Percentiles rank a stretch among this genome's conserved stretches.
phyloP scores from a whole-genome alignment of 805 yeast species.

The Nakazawaea molendinolei region DNA sequence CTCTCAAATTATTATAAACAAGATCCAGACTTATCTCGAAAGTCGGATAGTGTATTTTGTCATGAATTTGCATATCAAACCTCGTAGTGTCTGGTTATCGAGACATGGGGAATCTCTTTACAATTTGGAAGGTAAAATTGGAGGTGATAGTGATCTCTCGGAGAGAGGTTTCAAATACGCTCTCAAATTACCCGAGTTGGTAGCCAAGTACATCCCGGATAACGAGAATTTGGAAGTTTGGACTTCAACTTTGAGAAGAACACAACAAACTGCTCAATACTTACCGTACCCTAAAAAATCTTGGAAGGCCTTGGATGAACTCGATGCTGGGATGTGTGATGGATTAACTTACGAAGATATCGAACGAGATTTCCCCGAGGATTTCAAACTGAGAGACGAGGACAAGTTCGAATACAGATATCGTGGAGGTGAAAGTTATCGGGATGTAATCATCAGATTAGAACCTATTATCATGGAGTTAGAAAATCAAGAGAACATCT shows the following conservation, averaged over 20 bases:
- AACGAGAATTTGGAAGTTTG: conserved; percentile 76
- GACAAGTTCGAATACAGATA: conserved; percentile 94
- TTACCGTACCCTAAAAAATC: conserved; percentile 76
- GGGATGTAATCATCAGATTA: conserved; percentile 88
- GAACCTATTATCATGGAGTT: conserved; percentile 98
- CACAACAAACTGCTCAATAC: conserved; percentile 85
- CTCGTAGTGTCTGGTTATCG: conserved; percentile 87
- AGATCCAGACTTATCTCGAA: conserved; percentile 82
- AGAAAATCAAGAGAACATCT: conserved; percentile 92
- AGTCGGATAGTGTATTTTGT: conserved; percentile 91
- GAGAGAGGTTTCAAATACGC: conserved; percentile 85
- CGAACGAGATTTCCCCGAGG: conserved; percentile 80
- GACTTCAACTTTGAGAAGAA: conserved; percentile 89
- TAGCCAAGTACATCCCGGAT: conserved; percentile 55
- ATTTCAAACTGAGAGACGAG: conserved; percentile 91
- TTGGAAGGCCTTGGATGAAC: conserved; percentile 96
- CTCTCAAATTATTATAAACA: conserved; percentile 80
- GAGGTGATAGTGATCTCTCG: conserved; percentile 86
- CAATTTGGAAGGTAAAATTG: conserved; percentile 90
- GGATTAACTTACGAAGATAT: conserved; percentile 95
- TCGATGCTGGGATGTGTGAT: conserved; percentile 97
- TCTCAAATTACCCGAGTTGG: conserved; percentile 69
- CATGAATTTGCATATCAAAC: conserved; percentile 91
- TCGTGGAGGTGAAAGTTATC: conserved; percentile 94
- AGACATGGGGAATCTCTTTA: conserved; percentile 94